phyloP scores from a whole-genome alignment of 2,329 filamentous ascomycete species.

The Aspergillus pseudoterreus region DNA sequence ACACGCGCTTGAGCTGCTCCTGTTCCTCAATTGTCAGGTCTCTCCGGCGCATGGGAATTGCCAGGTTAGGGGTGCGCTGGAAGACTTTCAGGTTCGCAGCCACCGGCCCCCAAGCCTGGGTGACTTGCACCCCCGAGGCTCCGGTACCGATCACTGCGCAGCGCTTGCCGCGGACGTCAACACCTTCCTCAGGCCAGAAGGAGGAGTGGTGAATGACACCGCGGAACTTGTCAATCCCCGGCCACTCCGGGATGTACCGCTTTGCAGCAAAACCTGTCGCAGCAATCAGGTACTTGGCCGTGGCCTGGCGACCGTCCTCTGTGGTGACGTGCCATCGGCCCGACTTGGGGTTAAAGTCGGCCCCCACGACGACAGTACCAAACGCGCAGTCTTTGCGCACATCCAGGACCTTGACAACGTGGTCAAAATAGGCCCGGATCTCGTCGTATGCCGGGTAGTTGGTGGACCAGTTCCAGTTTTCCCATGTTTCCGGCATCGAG shows the following conservation, averaged over 20 bases:
- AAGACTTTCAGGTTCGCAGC: conserved; percentile 57
- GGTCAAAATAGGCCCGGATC: conserved; percentile 45
- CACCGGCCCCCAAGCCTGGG: conserved; percentile 56
- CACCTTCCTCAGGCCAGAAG: conserved; percentile 48
- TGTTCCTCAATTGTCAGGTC: conserved; percentile 51
- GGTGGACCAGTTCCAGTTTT: conserved; percentile 44
- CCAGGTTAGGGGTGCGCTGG: conserved; percentile 64
- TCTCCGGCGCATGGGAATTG: conserved; percentile 57
- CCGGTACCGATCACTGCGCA: conserved; percentile 56
- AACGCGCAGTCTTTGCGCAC: conserved; percentile 46
- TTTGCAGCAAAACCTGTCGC: conserved; percentile 48
- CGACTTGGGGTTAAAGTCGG: conserved; percentile 35
- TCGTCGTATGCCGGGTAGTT: conserved; percentile 33
- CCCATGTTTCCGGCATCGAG: conserved; percentile 47
- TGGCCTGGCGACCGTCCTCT: conserved; percentile 37
- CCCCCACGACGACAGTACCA: conserved; percentile 40
- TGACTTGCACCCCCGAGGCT: conserved; percentile 53
- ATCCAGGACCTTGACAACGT: conserved; percentile 43
- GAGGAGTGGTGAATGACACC: conserved; percentile 55
- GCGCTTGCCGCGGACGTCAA: conserved; percentile 47
- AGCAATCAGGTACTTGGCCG: conserved; percentile 44
- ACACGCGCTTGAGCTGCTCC: conserved; percentile 42
- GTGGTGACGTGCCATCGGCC: conserved; percentile 45
- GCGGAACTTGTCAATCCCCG: conserved; percentile 43
- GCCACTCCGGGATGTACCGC: conserved; percentile 39